Percentiles rank a stretch among this genome's conserved stretches.
Conservation (phyloP, 2,329 filamentous ascomycete species). For the Meredithiella fracta region DNA sequence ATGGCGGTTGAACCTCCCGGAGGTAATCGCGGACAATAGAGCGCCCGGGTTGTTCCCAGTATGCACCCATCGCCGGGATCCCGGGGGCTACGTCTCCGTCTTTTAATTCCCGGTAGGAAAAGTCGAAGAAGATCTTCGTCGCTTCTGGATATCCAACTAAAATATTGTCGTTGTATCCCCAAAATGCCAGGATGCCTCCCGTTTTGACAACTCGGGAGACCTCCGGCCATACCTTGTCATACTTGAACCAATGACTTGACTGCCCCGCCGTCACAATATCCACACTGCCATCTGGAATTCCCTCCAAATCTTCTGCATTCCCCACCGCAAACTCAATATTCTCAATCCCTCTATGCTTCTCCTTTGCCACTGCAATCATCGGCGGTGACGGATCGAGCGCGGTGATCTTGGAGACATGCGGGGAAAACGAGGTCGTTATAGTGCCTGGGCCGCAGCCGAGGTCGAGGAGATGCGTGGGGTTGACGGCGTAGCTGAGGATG, state of each 20-base stretch:
- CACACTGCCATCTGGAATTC: constrained; percentile 25
- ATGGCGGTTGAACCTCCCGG: constrained; percentile 34
- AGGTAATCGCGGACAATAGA: constrained; percentile 36
- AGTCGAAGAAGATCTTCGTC: constrained; percentile 36
- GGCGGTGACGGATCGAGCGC: constrained; percentile 40
- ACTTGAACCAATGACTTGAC: constrained; percentile 52
- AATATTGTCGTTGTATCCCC: constrained; percentile 49
- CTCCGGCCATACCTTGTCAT: constrained; percentile 36
- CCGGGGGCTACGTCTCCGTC: constrained; percentile 28
- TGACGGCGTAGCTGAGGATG: constrained; percentile 31
- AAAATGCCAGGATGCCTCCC: constrained; percentile 45
- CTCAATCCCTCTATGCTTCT: constrained; percentile 16
- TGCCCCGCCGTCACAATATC: constrained; percentile 38
- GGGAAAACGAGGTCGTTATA: constrained; percentile 35
- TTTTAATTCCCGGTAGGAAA: constrained; percentile 30
- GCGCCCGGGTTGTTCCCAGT: constrained; percentile 46
- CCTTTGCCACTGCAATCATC: constrained; percentile 37
- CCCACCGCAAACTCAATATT: constrained; percentile 30
- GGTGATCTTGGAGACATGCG: constrained; percentile 33
- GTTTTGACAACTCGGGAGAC: constrained; percentile 35
- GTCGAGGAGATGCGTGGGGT: constrained; percentile 29
- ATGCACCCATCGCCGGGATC: constrained; percentile 34
- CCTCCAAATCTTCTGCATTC: constrained; percentile 34
- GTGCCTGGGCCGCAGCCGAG: constrained; percentile 48
- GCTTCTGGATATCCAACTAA: constrained; percentile 36